Evolutionary conservation across 1,284 basidiomycete species (phyloP), one percentile per base, ranked within the genome.

Genomic region (Rhodotorula sp.): DNA sequence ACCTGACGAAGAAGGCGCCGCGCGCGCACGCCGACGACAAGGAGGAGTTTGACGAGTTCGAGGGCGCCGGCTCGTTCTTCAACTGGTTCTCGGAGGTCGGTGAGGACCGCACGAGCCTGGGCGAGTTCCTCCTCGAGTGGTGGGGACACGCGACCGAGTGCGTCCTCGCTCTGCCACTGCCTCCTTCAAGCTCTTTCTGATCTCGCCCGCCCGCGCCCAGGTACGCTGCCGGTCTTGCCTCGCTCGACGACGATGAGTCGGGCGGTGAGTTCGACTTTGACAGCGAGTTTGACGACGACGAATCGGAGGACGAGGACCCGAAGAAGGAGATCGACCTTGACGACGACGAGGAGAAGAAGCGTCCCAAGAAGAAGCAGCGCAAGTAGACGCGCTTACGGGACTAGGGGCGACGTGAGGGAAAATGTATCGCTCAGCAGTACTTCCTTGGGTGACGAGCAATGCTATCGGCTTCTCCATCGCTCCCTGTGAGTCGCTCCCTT

Each of bases 1-100:
- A 78, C 66, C 63, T 78, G 55, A 59, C 67, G 46, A 76, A 75
- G 70, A 74, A 75, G 56, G 72, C 67, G 34, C 77, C 77, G 13
- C 59, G 71, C n/a, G 64, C 70, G 22, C 54, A 77, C 50, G 48
- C 70, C 8, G 41, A 46, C 32, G 69, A 75, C 17, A n/a, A 73
- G 50, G 77, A 78, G 61, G 74, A 75, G 67, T 76, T 69, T 44
- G 76, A 78, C 54, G 73, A 70, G 39, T 77, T 76, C 50, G 59
- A 51, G 15, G 76, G 77, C 34, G 39, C 64, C 27, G 77, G 77
- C 21, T 71, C 66, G 22, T 73, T 73, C 77, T 78, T 78, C 67
- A 69, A 74, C 64, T 72, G 71, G 62, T 77, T 78, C 53, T 27
- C 17, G 2, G 53, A 54, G 15, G 70, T 71, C 22, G 77, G 76